Base-by-base conservation (phyloP, 148 eudicot genomes). In the Camellia granthamiana region DNA sequence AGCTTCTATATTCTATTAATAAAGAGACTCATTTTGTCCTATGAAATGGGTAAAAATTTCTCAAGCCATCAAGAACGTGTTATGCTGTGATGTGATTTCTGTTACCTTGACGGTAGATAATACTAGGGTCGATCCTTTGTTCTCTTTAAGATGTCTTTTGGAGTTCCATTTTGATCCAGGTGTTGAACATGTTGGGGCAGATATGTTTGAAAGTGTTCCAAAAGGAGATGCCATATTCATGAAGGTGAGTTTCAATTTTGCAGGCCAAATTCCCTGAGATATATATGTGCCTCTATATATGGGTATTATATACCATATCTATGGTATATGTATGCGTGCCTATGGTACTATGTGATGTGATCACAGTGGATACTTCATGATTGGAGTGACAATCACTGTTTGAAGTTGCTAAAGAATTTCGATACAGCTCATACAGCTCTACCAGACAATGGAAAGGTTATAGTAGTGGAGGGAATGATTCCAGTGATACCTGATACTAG, bases 361-460 rank as follows among this genome's bases (percentile, higher is more conserved):
- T 78, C 38, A 41, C 73, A 85, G 89, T 89, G 86, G 85, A 83
- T 85, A 54, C 85, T 89, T 51, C 91, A 89, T 54, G 86, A 81
- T 56, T 89, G 91, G 91, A 79, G 81, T 41, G 88, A 87, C 42
- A 88, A 82, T n/a, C 41, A 79, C 44, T 85, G 88, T 83, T 12
- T 89, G 47, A 84, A 62, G 65, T 51, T 87, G 80, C 76, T 87
- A 56, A 78, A 84, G 72, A 87, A 87, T 59, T 87, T 87, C 80
- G 44, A 84, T 76, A 69, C 80, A 77, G 80, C 87, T 15, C 52
- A 84, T 76, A 74, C 80, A 77, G 80, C 87, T 15, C 55, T 85
- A 12, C 90, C 92, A 1, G 75, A 76, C 0, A 72, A 85, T 6
- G 90, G 92, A 7, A 89, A 85, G 78, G 76, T 85, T 6, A 87